phyloP scores from a whole-genome alignment of 2,329 filamentous ascomycete species.

The Colletotrichum sp. region DNA sequence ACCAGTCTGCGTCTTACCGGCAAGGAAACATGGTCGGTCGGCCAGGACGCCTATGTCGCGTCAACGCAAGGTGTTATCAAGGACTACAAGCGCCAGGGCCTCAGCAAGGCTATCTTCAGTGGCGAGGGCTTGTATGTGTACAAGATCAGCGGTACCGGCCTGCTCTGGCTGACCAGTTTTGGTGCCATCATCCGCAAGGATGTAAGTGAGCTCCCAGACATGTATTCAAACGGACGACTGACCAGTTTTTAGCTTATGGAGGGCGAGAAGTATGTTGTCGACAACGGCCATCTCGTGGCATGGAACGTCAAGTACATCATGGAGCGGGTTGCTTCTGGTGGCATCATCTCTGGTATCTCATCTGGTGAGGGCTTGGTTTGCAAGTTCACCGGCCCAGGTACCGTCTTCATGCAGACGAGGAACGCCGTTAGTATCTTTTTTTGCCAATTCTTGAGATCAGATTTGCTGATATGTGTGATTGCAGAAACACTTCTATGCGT shows the following conservation, averaged over 20 bases:
- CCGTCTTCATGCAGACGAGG: constrained; percentile 89
- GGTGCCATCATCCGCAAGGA: constrained; percentile 96
- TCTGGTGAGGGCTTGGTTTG: constrained; percentile 90
- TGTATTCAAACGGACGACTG: constrained; percentile 12
- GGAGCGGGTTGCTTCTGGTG: constrained; percentile 87
- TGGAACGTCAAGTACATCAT: constrained; percentile 97
- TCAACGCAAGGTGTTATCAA: constrained; percentile 87
- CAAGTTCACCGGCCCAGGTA: constrained; percentile 91
- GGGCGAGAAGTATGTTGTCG: constrained; percentile 88
- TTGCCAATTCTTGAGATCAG: background rate
- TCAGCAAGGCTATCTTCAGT: constrained; percentile 91
- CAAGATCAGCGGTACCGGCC: constrained; percentile 79
- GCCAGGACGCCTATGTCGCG: constrained; percentile 85
- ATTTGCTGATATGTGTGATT: background rate
- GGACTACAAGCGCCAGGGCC: constrained; percentile 83
- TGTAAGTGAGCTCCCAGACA: constrained; percentile 55
- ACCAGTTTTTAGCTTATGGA: constrained; percentile 50
- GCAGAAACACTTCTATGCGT: constrained; percentile 58
- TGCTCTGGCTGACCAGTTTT: constrained; percentile 91
- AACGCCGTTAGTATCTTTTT: constrained; percentile 66
- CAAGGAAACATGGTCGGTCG: constrained; percentile 80
- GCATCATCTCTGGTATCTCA: constrained; percentile 85
- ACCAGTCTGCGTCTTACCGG: constrained; percentile 78
- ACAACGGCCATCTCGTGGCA: constrained; percentile 91
- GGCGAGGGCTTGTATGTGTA: constrained; percentile 93